Conservation (phyloP, 768 basidiomycete genomes). For the Lentinula lateritia region DNA sequence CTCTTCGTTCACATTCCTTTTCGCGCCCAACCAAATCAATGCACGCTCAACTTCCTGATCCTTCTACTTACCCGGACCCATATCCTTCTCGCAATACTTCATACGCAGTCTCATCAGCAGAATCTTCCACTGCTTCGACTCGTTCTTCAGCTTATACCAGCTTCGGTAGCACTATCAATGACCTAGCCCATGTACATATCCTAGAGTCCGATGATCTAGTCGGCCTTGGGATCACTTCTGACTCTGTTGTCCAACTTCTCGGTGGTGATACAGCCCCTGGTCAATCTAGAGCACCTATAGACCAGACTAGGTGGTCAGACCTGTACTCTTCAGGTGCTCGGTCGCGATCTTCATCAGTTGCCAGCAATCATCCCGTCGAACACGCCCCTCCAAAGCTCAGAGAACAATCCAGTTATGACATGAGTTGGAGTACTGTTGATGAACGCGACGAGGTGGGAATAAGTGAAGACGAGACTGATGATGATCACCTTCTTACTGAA, state of each 20-base stretch:
- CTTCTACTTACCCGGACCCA: constrained; percentile 42
- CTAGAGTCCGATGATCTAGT: constrained; percentile 51
- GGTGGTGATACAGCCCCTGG: constrained; percentile 46
- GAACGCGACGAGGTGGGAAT: constrained; percentile 58
- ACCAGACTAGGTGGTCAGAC: constrained; percentile 72
- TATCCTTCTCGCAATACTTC: constrained; percentile 28
- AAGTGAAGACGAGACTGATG: constrained; percentile 44
- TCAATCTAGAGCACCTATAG: constrained; percentile 47
- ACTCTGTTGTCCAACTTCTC: constrained; percentile 58
- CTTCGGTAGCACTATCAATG: constrained; percentile 58
- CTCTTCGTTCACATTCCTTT: constrained; percentile 36
- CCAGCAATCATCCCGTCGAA: constrained; percentile 32
- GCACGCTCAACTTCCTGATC: constrained; percentile 59
- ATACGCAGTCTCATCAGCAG: constrained; percentile 57
- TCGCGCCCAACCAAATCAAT: constrained; percentile 53
- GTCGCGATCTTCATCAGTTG: constrained; percentile 67
- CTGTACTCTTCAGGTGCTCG: constrained; percentile 57
- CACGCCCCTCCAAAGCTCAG: constrained; percentile 44
- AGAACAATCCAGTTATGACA: constrained; percentile 70
- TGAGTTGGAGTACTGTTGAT: constrained; percentile 69
- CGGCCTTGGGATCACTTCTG: constrained; percentile 53
- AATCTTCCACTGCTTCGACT: constrained; percentile 66
- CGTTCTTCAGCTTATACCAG: constrained; percentile 77
- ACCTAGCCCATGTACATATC: constrained; percentile 63
- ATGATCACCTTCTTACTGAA: constrained; percentile 36